A percentile compares a stretch with the other conserved stretches of the same genome.
Conservation (phyloP, 1,284 basidiomycete species). For the Testicularia cyperi region DNA sequence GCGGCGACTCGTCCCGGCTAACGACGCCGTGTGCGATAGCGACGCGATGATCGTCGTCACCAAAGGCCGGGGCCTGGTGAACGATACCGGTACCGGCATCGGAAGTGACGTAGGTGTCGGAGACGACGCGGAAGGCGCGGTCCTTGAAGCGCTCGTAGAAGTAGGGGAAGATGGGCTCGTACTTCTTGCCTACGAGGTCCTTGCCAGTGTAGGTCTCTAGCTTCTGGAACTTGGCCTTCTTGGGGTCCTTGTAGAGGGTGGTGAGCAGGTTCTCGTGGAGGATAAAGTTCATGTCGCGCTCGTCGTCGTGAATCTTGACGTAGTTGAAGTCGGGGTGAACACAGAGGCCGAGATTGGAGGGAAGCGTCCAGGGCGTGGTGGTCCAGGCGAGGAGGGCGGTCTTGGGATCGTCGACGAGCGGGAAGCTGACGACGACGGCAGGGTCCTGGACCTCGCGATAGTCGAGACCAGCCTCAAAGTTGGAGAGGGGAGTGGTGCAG, state of each 20-base stretch:
- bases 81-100: conserved; percentile 96
- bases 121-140: conserved; percentile 84
- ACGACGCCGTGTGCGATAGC: conserved; percentile 81
- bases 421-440: conserved; percentile 89
- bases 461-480: conserved; percentile 93
- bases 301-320: conserved; percentile 93
- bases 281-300: conserved; percentile 86
- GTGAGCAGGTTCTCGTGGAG: conserved; percentile 83
- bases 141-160: conserved; percentile 94
- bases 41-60: conserved; percentile 97
- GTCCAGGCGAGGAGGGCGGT: conserved; percentile 97
- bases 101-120: conserved; percentile 90
- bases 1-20: conserved; percentile 83
- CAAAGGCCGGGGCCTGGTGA: conserved; percentile 96
- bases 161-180: conserved; percentile 93
- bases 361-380: conserved; percentile 97
- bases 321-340: conserved; percentile 96
- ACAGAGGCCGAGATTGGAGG: conserved; percentile 90
- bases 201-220: conserved; percentile 76
- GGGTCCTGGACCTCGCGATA: conserved; percentile 96
- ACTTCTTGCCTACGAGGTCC: conserved; percentile 95
- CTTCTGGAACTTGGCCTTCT: conserved; percentile 95
- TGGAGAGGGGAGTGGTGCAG: conserved; percentile 92
- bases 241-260: conserved; percentile 94
- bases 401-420: conserved; percentile 84